Evolutionary conservation across 305 asterid genomes (phyloP), one percentile per base, ranked within the genome.

Genomic region (Fraxinus dipetala): DNA sequence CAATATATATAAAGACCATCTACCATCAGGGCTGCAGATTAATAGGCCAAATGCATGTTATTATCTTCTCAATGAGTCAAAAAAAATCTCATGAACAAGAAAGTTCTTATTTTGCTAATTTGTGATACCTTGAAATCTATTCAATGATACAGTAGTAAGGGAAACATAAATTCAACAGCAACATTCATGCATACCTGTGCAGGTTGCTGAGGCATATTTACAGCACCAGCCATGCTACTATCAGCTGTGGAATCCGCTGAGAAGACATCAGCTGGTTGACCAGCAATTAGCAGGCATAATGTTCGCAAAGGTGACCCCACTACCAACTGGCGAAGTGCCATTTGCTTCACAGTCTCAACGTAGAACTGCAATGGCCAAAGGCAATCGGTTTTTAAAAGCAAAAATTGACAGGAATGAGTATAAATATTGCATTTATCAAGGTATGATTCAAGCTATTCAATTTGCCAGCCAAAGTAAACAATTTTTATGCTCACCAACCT

Each of bases 261-360:
- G 88, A 94, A 94, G 51, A 94, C 95, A 85, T 91, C 96, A 28
- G 95, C 95, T 63, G 96, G 97, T 84, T 90, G 92, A 80, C 96
- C 95, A 87, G 98, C 95, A 86, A 94, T 94, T 79, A 94, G 91
- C 59, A 94, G 87, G 89, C 97, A 94, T 86, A 94, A 84, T 24
- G 98, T 93, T 81, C 98, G 89, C 89, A 94, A 87, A 69, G 98
- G 98, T 77, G 98, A 94, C 36, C 98, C 98, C 56, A 92, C 92
- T 77, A 89, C 94, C 83, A 94, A 83, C 80, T 92, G 98, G 75
- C 79, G 80, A 82, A 94, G 93, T 56, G 98, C 97, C 96, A 94
- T 92, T 88, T 91, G 93, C 87, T 90, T 94, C 81, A 94, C 92
- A 61, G 95, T 93, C 72, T 93, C 98, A 69, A 85, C 93, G 86